Evolutionary conservation across 352 stramenopile species (phyloP).

Genomic region (Pythium apleroticum): DNA sequence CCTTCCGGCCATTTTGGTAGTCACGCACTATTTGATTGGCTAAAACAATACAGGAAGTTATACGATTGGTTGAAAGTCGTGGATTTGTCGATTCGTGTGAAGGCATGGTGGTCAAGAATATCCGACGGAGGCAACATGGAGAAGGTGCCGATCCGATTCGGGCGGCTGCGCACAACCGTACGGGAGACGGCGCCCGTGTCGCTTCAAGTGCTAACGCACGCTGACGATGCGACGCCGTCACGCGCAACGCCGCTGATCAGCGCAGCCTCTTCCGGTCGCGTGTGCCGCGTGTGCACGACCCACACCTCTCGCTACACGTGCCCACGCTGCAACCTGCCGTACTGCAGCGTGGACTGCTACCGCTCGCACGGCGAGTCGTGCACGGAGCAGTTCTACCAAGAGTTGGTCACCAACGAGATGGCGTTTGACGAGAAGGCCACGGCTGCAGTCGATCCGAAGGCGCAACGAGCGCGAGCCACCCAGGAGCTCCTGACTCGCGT

Average conservation of each 20-base stretch:
- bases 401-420: constrained; percentile 61
- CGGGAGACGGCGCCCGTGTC: constrained; percentile 26
- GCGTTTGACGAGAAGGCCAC: constrained; percentile 33
- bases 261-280: constrained; percentile 27
- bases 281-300: constrained; percentile 69
- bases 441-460: constrained; percentile 27
- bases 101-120: constrained; percentile 9
- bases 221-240: neutral
- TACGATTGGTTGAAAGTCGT: constrained; percentile 15
- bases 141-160: constrained; percentile 66
- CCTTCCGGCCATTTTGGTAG: constrained; percentile 57
- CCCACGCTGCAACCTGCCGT: constrained; percentile 76
- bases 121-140: constrained; percentile 31
- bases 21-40: constrained; percentile 16
- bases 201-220: constrained; percentile 1
- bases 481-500: constrained; percentile 53
- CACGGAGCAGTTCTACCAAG: constrained; percentile 81
- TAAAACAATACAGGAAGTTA: neutral
- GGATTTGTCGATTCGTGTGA: neutral
- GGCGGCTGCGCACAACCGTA: constrained; percentile 46
- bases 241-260: constrained; percentile 4
- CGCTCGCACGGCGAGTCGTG: constrained; percentile 62
- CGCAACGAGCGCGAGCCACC: constrained; percentile 34
- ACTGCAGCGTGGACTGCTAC: constrained; percentile 83
- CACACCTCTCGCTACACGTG: constrained; percentile 76